Base-by-base conservation (phyloP, 331 rosid genomes). In the Acacia pycnantha region DNA sequence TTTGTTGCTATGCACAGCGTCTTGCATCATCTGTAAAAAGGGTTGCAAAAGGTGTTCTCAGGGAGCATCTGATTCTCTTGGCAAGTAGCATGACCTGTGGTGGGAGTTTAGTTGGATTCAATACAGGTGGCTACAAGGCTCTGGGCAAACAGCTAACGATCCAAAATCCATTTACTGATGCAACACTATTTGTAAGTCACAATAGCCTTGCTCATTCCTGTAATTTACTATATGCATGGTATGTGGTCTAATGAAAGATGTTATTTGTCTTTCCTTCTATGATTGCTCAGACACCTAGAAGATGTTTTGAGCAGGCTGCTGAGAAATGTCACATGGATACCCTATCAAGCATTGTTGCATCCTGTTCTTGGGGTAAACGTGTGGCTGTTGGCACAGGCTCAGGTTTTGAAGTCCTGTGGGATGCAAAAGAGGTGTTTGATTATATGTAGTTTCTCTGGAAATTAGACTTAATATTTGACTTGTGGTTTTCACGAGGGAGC, bases 321-420 rank as follows among this genome's bases (percentile, higher is more conserved):
- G 97, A 92, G 83, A 95, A 95, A 84, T 82, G 97, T 62, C 97
- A 93, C 65, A 72, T 81, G 50, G 99, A 95, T 79, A 80, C 97
- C 21, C 81, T 95, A 69, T 86, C 94, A 27, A 95, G 99, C 84
- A 82, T 95, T 19, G 98, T 95, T 82, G 98, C 92, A 18, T 92
- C 99, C 44, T 95, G 99, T 88, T 92, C 99, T 3, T 95, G 99
- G 98, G 99, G 98, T 47, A 95, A 89, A 78, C 92, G 82, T 59
- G 97, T 95, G 51, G 94, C 97, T 6, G 97, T 93, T 78, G 99
- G 99, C 58, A 95, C 99, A n/a, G 99, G 99, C 61, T 90, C 99
- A 62, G 88, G 85, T 54, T 95, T 95, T 85, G 99, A 95, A 46
- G 11, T 95, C 74, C 84, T 95, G 47, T 92, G 94, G 97, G 93